phyloP scores from a whole-genome alignment of 2,329 filamentous ascomycete species.

The Setomelanomma holmii region DNA sequence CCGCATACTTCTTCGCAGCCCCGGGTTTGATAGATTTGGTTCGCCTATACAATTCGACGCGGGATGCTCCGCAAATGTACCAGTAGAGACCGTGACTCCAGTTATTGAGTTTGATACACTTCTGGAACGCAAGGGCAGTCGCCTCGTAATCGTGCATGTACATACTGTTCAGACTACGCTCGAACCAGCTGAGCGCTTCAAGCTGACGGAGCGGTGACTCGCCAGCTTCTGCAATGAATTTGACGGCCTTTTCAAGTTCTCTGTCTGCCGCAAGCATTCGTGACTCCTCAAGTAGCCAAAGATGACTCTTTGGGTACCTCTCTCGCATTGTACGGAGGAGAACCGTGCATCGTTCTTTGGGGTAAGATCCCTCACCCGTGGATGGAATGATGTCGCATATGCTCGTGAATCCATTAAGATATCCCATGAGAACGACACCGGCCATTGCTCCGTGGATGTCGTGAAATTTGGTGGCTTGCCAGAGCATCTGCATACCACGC shows the following conservation, averaged over 20 bases:
- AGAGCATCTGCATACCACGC: constrained; percentile 82
- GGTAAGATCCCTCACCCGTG: constrained; percentile 68
- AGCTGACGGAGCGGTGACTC: constrained; percentile 86
- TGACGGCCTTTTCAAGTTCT: constrained; percentile 71
- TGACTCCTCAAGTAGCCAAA: constrained; percentile 91
- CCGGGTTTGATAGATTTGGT: constrained; percentile 49
- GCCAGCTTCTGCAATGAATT: constrained; percentile 65
- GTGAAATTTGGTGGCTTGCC: constrained; percentile 83
- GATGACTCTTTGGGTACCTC: constrained; percentile 79
- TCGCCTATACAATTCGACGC: constrained; percentile 82
- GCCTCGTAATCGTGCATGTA: constrained; percentile 78
- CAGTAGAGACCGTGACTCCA: constrained; percentile 93
- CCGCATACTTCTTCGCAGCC: constrained; percentile 54
- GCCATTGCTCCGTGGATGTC: constrained; percentile 95
- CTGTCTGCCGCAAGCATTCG: constrained; percentile 74
- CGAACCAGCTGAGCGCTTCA: constrained; percentile 83
- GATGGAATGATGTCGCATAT: constrained; percentile 85
- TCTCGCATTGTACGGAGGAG: constrained; percentile 76
- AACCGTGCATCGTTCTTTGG: constrained; percentile 68
- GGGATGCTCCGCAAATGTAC: constrained; percentile 80
- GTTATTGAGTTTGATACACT: constrained; percentile 66
- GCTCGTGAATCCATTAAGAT: constrained; percentile 86
- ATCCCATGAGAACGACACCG: constrained; percentile 79
- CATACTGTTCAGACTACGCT: constrained; percentile 79
- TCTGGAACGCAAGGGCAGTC: constrained; percentile 76